Conservation (phyloP, 108 stramenopile genomes). For the Seminavis robusta region DNA sequence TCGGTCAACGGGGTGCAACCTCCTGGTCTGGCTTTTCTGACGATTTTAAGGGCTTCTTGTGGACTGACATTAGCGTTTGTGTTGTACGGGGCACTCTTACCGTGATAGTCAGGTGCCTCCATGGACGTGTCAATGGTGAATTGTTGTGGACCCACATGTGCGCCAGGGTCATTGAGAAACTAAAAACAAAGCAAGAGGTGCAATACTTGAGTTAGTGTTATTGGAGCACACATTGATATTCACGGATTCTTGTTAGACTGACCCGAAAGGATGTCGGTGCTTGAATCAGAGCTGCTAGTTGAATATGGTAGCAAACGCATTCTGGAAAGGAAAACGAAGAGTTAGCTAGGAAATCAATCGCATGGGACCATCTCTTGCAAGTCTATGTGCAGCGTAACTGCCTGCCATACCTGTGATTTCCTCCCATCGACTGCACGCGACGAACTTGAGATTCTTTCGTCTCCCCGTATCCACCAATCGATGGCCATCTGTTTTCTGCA, state of each 20-base stretch:
- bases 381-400: too few relatives aligned
- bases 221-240: too few relatives aligned
- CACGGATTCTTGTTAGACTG: too few relatives aligned
- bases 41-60: conserved; percentile 49
- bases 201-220: too few relatives aligned
- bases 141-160: conserved; percentile 36
- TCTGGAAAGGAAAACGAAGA: too few relatives aligned
- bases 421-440: conserved; percentile 53
- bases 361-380: conserved; percentile 44
- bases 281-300: conserved; percentile 39
- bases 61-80: conserved; percentile 32
- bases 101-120: too few relatives aligned
- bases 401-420: too few relatives aligned
- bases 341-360: too few relatives aligned
- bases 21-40: conserved; percentile 46
- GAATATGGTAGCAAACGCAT: conserved; percentile 52
- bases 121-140: conserved; percentile 44
- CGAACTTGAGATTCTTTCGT: conserved; percentile 24
- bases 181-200: too few relatives aligned
- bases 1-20: conserved; percentile 77
- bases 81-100: too few relatives aligned
- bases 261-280: conserved; percentile 59
- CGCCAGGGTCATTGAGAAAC: conserved; percentile 56
- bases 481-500: conserved; percentile 78
- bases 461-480: conserved; percentile 60